Conservation (phyloP, 2,329 filamentous ascomycete genomes). For the Venturia effusa region DNA sequence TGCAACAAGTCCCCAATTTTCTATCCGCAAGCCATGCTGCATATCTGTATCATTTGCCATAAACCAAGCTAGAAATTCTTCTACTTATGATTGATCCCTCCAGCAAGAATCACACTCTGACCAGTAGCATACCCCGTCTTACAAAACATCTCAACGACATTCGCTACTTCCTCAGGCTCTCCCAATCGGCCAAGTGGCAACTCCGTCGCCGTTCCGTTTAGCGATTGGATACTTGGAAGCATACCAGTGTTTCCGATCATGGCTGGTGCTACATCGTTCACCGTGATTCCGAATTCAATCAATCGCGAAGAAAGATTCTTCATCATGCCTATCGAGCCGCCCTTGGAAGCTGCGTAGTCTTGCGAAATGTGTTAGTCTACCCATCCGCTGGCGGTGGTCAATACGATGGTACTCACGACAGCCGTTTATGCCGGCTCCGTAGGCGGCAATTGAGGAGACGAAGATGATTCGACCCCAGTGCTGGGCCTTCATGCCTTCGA, state of each 20-base stretch:
- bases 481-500: constrained; percentile 49
- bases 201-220: constrained; percentile 14
- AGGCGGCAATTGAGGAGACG: constrained; percentile 52
- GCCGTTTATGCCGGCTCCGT: constrained; percentile 54
- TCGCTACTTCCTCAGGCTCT: constrained; percentile 18
- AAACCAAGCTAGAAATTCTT: not conserved
- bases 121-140: constrained; percentile 20
- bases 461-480: constrained; percentile 55
- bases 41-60: too few species aligned
- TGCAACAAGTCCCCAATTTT: too few species aligned
- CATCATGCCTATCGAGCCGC: constrained; percentile 54
- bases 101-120: constrained; percentile 18
- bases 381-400: constrained; percentile 18
- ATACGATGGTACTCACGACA: constrained; percentile 30
- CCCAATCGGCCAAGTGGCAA: constrained; percentile 19
- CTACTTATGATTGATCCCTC: constrained; percentile 20
- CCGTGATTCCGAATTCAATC: constrained; percentile 50
- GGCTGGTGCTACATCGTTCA: constrained; percentile 58
- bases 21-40: too few species aligned
- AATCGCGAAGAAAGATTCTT: constrained; percentile 50
- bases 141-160: constrained; percentile 19
- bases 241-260: constrained; percentile 46
- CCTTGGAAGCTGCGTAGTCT: constrained; percentile 50
- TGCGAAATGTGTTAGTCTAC: not conserved
- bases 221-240: constrained; percentile 16